Percentiles rank a stretch among this genome's conserved stretches.
Conservation (phyloP, 345 rosid genomes). For the Jatropha curcas region DNA sequence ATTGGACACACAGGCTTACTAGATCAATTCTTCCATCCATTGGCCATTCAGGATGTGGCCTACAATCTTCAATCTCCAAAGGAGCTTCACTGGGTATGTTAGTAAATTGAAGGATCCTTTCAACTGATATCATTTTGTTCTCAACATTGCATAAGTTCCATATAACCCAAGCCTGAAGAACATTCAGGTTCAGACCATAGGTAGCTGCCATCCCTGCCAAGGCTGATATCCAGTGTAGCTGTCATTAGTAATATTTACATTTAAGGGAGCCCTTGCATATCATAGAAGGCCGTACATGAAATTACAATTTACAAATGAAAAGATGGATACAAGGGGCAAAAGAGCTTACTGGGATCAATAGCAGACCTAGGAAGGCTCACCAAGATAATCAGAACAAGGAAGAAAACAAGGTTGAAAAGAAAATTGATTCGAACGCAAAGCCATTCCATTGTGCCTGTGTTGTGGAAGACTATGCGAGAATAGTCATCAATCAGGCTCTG, state of each 20-base stretch:
- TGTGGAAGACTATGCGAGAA: conserved; percentile 69
- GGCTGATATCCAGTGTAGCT: conserved; percentile 37
- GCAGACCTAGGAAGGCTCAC: conserved; percentile 65
- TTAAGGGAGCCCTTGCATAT: too few species aligned
- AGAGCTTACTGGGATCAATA: conserved; percentile 67
- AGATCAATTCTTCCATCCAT: conserved; percentile 49
- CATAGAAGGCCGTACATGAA: too few species aligned
- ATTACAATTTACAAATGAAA: too few species aligned
- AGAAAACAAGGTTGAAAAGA: conserved; percentile 77
- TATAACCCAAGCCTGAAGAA: conserved; percentile 77
- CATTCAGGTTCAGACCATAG: conserved; percentile 64
- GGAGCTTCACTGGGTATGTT: conserved; percentile 60
- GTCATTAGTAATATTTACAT: neutral
- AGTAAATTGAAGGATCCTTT: conserved; percentile 65
- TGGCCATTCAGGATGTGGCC: conserved; percentile 61
- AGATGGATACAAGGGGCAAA: neutral
- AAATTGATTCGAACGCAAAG: conserved; percentile 76
- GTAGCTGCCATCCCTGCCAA: conserved; percentile 67
- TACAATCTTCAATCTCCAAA: conserved; percentile 36
- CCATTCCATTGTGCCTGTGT: conserved; percentile 85
- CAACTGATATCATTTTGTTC: conserved; percentile 80
- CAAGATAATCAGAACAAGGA: conserved; percentile 66
- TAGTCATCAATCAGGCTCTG: conserved; percentile 52
- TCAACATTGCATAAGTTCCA: conserved; percentile 77
- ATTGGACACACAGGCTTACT: conserved; percentile 49